Conservation (phyloP, 352 stramenopile species). For the Phytophthora vignae region DNA sequence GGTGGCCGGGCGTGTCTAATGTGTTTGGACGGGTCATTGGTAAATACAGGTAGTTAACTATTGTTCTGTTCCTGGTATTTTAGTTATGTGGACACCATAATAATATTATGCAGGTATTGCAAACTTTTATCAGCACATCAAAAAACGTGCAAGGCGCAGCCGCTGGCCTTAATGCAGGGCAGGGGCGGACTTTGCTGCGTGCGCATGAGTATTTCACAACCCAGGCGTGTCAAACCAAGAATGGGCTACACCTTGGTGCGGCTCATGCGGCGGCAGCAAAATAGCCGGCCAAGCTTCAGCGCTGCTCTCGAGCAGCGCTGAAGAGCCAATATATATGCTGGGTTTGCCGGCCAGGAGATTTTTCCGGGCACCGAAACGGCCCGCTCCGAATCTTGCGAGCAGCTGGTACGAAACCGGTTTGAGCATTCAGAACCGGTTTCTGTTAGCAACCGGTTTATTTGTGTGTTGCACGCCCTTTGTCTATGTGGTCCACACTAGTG, state of each 20-base stretch:
- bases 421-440: neutral
- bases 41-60: neutral
- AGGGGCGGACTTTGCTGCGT: neutral
- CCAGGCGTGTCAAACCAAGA: neutral
- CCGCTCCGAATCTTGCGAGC: slow-evolving; percentile 5
- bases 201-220: slow-evolving; percentile 4
- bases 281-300: too few relatives aligned
- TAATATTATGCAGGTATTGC: slow-evolving; percentile 4
- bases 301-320: too few relatives aligned
- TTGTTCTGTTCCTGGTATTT: neutral
- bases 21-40: neutral
- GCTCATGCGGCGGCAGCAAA: too few relatives aligned
- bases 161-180: slow-evolving; percentile 14
- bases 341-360: slow-evolving; percentile 14
- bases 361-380: slow-evolving; percentile 21
- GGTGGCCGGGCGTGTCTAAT: slow-evolving; percentile 20
- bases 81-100: neutral
- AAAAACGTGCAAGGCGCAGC: slow-evolving; percentile 6
- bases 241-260: too few relatives aligned
- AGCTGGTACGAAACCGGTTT: neutral
- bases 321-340: neutral
- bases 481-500: too few relatives aligned
- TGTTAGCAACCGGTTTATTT: neutral
- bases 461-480: neutral
- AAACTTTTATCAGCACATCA: slow-evolving; percentile 27